Conservation (phyloP, 495 filamentous ascomycete species). For the Tuber brumale region DNA sequence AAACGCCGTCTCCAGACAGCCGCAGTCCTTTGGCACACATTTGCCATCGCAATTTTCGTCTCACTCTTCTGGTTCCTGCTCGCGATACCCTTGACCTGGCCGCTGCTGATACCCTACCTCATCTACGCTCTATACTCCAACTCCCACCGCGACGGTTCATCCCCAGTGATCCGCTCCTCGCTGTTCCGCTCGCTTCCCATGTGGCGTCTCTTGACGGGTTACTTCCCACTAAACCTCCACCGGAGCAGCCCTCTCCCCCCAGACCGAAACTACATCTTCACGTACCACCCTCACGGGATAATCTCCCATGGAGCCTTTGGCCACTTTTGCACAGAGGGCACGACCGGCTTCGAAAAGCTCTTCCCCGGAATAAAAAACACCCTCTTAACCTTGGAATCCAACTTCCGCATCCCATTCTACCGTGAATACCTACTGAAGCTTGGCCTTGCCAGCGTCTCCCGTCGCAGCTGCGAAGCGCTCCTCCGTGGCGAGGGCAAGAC, state of each 20-base stretch:
- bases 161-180: slow-evolving; percentile 61
- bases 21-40: slow-evolving; percentile 75
- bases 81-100: slow-evolving; percentile 85
- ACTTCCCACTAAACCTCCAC: slow-evolving; percentile 85
- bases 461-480: slow-evolving; percentile 81
- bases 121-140: slow-evolving; percentile 74
- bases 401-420: slow-evolving; percentile 91
- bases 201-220: slow-evolving; percentile 85
- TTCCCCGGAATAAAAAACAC: slow-evolving; percentile 97
- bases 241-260: slow-evolving; percentile 71
- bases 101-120: slow-evolving; percentile 81
- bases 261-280: slow-evolving; percentile 92
- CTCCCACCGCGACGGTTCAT: slow-evolving; percentile 63
- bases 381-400: slow-evolving; percentile 82
- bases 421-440: slow-evolving; percentile 82
- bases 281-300: slow-evolving; percentile 95
- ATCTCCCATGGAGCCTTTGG: slow-evolving; percentile 93
- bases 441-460: slow-evolving; percentile 81
- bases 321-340: slow-evolving; percentile 73
- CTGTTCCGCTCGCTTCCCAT: slow-evolving; percentile 65
- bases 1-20: slow-evolving; percentile 81
- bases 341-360: slow-evolving; percentile 66
- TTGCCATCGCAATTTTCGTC: slow-evolving; percentile 67
- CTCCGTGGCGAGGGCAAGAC: slow-evolving; percentile 44
- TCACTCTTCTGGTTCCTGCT: slow-evolving; percentile 87